Evolutionary conservation across 2,329 filamentous ascomycete genomes (phyloP).

Genomic region (Neurospora sp.): DNA sequence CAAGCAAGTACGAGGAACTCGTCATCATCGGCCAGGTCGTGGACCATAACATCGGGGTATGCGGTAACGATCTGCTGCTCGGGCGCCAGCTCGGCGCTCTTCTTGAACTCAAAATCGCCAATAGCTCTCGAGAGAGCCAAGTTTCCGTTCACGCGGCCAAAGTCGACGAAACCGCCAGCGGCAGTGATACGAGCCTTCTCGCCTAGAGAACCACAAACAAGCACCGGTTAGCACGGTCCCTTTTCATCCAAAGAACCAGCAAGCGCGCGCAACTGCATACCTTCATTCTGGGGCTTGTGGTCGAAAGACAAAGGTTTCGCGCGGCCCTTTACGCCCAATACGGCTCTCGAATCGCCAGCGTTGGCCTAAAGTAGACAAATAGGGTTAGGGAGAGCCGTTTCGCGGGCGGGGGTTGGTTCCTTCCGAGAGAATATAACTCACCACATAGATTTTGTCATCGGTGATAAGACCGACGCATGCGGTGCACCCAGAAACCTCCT

Average conservation of each 20-base stretch:
- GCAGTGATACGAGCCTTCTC: constrained; percentile 95
- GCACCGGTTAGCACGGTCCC: constrained; percentile 7
- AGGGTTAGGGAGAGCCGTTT: constrained; percentile 6
- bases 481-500: constrained; percentile 96
- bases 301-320: constrained; percentile 98
- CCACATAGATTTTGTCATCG: constrained; percentile 86
- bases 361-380: constrained; percentile 59
- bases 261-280: constrained; percentile 34
- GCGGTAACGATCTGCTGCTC: constrained; percentile 98
- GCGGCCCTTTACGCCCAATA: constrained; percentile 90
- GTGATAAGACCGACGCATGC: constrained; percentile 86
- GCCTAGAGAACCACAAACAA: constrained; percentile 38
- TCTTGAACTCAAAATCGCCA: constrained; percentile 99
- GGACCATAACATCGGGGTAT: constrained; percentile 85
- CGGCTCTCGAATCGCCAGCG: constrained; percentile 89
- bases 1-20: constrained; percentile 92
- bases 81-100: constrained; percentile 91
- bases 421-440: constrained; percentile 42
- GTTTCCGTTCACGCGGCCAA: constrained; percentile 96
- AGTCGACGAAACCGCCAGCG: constrained; percentile 95
- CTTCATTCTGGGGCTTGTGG: constrained; percentile 98
- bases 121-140: constrained; percentile 93
- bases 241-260: neutral
- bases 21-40: constrained; percentile 85
- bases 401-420: neutral